Evolutionary conservation across 1,284 basidiomycete species (phyloP), one percentile per base, ranked within the genome.

Genomic region (Tremellales sp.): DNA sequence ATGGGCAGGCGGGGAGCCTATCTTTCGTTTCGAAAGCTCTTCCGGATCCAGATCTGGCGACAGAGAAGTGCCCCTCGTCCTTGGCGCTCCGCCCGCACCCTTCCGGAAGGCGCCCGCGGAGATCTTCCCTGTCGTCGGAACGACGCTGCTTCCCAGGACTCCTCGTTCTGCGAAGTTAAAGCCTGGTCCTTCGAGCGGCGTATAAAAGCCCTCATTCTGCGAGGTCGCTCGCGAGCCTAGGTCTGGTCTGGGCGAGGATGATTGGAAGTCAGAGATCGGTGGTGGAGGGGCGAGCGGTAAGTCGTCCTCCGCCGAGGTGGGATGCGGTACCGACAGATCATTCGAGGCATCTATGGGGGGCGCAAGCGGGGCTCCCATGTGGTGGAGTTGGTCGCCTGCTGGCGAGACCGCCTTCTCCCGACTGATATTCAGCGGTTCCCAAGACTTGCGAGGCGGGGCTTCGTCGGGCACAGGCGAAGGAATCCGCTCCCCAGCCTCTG

Each of bases 101-200:
- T n/a, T n/a, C 21, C 60, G 37, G 42, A 66, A 66, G 5, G 63
- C 63, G 8, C 60, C 63, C 5, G 61, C 61, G 1, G 59, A 60
- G 27, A 66, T 66, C 48, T 63, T 66, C n/a, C n/a, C n/a, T n/a
- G n/a, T n/a, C 50, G n/a, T 34, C 37, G 10, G 42, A 35, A 14
- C 38, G 25, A 16, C 48, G 57, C n/a, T 53, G 44, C 29, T 57
- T 59, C 26, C 4, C 9, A 16, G 16, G 24, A 21, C 21, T 21
- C n/a, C 5, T 21, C 19, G 41, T 39, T 16, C 16, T 27, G n/a
- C 32, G 34, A 21, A 24, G 24, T 28, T 47, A 42, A 21, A 47
- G 47, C 28, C 46, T n/a, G 40, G 33, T 2, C 19, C 41, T 28
- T 40, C 49, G 18, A 48, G 42, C 3, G 54, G 54, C 8, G 54